Base-by-base conservation (phyloP, 345 rosid species). In the Eucalyptus virginea region DNA sequence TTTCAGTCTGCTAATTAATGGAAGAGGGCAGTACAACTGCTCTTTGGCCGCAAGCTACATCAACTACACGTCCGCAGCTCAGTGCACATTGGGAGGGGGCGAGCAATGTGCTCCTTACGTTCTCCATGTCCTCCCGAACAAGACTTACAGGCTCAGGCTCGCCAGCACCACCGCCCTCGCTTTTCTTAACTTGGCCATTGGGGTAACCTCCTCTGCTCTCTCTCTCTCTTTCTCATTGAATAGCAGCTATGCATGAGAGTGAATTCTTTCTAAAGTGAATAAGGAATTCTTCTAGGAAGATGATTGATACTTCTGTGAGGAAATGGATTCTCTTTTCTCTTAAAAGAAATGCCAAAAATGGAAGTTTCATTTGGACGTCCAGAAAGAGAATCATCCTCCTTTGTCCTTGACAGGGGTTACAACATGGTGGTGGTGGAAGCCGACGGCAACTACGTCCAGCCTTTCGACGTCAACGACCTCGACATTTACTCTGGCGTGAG, bases 1-100 rank as follows among this genome's bases (percentile, higher is more conserved):
- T 52, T 47, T 86, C 86, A 93, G 95, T 90, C 88, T 93, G 81
- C 90, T 98, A 86, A 92, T 98, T 24, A 98, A 97, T 87, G 99
- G 99, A 86, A 95, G 98, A 90, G 99, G 99, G 60, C 98, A 98
- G 89, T 97, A 89, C 87, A 93, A 94, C 77, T 98, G 99, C 91
- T 96, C 99, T 11, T 1, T 98, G 58, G 98, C 98, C 18, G 95
- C 96, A 5, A 91, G 91, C 19, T 91, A 90, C 87, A 89, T 92
- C 91, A 93, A 92, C 89, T 28, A 87, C 47, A 86, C 93, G 2
- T 26, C 87, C 10, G 34, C 81, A 2, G 45, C 45, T 77, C 92
- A 80, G 89, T 98, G 99, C 91, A 87, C 89, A 44, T 88, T 98
- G 6, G 91, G 89, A 90, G 95, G 96, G 6, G 91, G 30, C 48